A percentile compares a stretch with the other conserved stretches of the same genome.
phyloP scores from a whole-genome alignment of 805 yeast species.

The Saturnispora quitensis region DNA sequence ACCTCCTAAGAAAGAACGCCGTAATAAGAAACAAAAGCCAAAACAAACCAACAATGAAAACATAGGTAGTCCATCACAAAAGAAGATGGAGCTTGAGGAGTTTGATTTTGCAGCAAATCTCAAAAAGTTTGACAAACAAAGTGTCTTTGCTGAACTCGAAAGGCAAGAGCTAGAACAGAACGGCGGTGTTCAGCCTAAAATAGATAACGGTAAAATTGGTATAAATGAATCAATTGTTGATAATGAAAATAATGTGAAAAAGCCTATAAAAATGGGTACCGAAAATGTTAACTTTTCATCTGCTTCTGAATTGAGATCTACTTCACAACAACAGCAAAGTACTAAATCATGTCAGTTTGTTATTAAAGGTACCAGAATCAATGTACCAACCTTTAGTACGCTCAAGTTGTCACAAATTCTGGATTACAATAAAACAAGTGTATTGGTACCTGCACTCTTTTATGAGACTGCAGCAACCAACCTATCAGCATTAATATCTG shows the following conservation, averaged over 20 bases:
- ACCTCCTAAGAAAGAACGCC: constrained; percentile 20
- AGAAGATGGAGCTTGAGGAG: constrained; percentile 44
- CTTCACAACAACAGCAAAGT: background rate
- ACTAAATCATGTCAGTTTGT: background rate
- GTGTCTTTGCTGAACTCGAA: constrained; percentile 71
- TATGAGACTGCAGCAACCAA: constrained; percentile 65
- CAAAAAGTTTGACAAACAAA: constrained; percentile 69
- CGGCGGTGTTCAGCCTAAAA: constrained; percentile 40
- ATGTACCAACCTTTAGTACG: constrained; percentile 59
- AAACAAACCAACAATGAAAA: constrained; percentile 1
- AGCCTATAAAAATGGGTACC: background rate
- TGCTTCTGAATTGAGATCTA: background rate
- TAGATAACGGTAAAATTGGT: constrained; percentile 55
- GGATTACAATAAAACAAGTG: constrained; percentile 45
- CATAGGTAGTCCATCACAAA: constrained; percentile 16
- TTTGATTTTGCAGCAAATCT: constrained; percentile 82
- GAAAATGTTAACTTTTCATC: background rate
- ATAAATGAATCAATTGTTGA: constrained; percentile 58
- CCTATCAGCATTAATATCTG: constrained; percentile 48
- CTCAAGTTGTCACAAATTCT: constrained; percentile 74
- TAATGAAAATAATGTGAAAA: background rate
- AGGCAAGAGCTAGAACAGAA: constrained; percentile 47
- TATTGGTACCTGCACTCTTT: constrained; percentile 37
- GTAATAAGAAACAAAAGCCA: constrained; percentile 11
- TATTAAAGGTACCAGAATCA: background rate